Evolutionary conservation across 2,329 filamentous ascomycete species (phyloP).

Genomic region (Sporothrix brunneoviolacea): DNA sequence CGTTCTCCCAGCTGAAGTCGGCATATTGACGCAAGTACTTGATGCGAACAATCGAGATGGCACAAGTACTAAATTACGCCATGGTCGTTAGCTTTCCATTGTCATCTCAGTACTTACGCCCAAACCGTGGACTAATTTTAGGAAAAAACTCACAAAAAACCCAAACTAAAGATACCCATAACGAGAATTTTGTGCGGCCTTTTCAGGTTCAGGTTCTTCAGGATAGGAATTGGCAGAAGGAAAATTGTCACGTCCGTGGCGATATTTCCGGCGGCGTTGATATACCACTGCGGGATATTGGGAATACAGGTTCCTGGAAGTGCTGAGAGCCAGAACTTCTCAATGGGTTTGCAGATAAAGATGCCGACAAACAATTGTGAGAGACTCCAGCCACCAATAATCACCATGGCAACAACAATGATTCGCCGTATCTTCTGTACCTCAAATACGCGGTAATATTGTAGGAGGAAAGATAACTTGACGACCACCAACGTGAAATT

Average conservation of each 20-base stretch:
- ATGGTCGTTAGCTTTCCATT: too few relatives aligned
- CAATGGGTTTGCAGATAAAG: slow-evolving; percentile 29
- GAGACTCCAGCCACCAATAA: neutral
- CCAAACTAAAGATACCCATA: slow-evolving; percentile 32
- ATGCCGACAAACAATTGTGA: slow-evolving; percentile 18
- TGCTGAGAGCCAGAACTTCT: slow-evolving; percentile 30
- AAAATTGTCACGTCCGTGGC: slow-evolving; percentile 32
- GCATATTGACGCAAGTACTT: slow-evolving; percentile 28
- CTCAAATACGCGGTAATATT: slow-evolving; percentile 9
- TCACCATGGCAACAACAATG: neutral
- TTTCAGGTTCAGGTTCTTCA: slow-evolving; percentile 18
- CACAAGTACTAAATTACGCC: too few relatives aligned
- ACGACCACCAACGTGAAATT: slow-evolving; percentile 1
- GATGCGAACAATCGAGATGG: slow-evolving; percentile 33
- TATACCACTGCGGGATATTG: slow-evolving; percentile 29
- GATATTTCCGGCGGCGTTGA: slow-evolving; percentile 32
- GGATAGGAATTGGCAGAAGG: slow-evolving; percentile 29
- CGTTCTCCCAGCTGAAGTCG: slow-evolving; percentile 33
- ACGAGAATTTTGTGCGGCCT: slow-evolving; percentile 22
- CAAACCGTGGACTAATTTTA: too few relatives aligned
- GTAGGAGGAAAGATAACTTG: slow-evolving; percentile 4
- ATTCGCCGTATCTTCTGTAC: slow-evolving; percentile 1
- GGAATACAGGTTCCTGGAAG: slow-evolving; percentile 25
- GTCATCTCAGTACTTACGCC: too few relatives aligned
- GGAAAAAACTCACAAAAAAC: too few relatives aligned